Evolutionary conservation across 2,329 filamentous ascomycete species (phyloP), one percentile per base, ranked within the genome.

Genomic region (Colletotrichum melonis): DNA sequence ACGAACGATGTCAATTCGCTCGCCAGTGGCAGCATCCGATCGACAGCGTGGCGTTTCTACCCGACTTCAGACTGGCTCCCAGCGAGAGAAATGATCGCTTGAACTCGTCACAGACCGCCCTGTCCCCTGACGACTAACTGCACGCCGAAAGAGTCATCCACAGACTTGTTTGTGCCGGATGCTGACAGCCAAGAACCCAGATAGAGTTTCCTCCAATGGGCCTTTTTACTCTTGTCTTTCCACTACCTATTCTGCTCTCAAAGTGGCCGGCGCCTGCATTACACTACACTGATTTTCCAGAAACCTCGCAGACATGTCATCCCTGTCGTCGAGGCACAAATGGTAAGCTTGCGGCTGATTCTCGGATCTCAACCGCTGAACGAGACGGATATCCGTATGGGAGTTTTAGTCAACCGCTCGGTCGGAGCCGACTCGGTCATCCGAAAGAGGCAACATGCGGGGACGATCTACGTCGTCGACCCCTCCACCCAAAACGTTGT

Each of bases 1-100:
- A 52, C 54, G 26, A 56, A 65, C 70, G 28, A 60, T 16, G 60
- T 57, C 54, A n/a, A 57, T 57, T 65, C 67, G 67, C 49, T 62
- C 67, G 67, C 67, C 28, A 12, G 32, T 42, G 66, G 30, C 60
- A 52, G 22, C 56, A 65, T 70, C 59, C 60, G 55, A 62, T 32
- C 14, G 22, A 59, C 52, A 32, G 26, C 46, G 55, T 65, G 67
- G 59, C 66, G 6, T 55, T 55, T 42, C 67, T n/a, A 8, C 5
- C 42, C 46, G 24, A n/a, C 55, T 56, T 38, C 55, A 72, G 59
- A 59, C 35, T 68, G 52, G 8, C 26, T 52, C 42, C 19, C n/a
- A 19, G 22, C 57, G 55, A 46, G 11, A 8, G 35, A 49, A 32
- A 70, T 16, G 24, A 35, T 49, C 38, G 55, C 32, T 67, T 7